Base-by-base conservation (phyloP, 2,329 filamentous ascomycete genomes). In the Microcyclosporella mali region DNA sequence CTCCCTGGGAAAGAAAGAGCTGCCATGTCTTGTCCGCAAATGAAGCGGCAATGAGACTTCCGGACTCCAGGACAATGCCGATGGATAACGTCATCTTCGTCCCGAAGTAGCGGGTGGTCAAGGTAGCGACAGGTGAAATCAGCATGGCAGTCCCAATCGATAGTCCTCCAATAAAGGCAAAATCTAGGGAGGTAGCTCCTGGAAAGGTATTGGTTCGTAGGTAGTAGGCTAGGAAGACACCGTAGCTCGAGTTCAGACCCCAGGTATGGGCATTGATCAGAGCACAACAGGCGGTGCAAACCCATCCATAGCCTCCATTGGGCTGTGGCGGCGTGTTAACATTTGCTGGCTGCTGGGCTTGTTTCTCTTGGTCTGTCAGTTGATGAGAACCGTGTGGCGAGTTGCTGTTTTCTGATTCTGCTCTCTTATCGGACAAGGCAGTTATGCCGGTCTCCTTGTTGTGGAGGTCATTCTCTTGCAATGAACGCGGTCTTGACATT, bases 201-300 rank as follows among this genome's bases (percentile, higher is more conserved):
- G 78, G 74, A 50, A 84, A 88, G 16, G 73, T 70, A 40, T 79
- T 68, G 37, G 74, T 75, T 14, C 72, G 68, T 43, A 90, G 75
- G 67, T 90, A 92, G 56, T 88, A 76, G 12, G 87, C 82, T 11
- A 90, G 78, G 50, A 84, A 87, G 44, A 88, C 81, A 60, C 84
- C 85, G 68, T 76, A 85, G 2, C 75, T 73, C 3, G 51, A 56
- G 37, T 64, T 63, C 7, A 63, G 41, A 12, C 61, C 61, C 71
- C 70, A 73, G 3, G 69, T 73, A 53, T 72, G 67, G 1, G 61
- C 66, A 51, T 72, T 73, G 28, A 74, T 70, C 4, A 65, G 49
- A 38, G 64, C 64, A 12, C 60, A 58, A 28, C 66, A 69, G 18
- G 58, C 66, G 14, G 74, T 72, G 51, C 71, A 75, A 6, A 77